phyloP scores from a whole-genome alignment of 1,139 yeast species.

The Arxiozyma slooffiae region DNA sequence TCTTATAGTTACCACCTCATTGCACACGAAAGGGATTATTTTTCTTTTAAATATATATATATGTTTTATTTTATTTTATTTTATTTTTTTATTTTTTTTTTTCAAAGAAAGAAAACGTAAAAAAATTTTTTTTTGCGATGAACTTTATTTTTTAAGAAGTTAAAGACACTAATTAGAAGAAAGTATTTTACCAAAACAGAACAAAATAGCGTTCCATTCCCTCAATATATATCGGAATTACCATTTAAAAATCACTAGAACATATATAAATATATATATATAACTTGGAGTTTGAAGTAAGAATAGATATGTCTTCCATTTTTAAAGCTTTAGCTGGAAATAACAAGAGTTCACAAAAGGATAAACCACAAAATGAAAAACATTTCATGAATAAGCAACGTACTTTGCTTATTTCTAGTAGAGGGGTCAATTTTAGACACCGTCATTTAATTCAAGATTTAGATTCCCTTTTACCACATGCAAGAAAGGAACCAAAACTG shows the following conservation, averaged over 20 bases:
- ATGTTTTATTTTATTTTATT: no score
- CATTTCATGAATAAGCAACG: conserved; percentile 58
- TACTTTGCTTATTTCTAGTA: conserved; percentile 77
- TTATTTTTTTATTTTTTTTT: background rate
- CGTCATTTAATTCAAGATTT: conserved; percentile 87
- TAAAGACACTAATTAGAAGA: no score
- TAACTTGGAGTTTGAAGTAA: no score
- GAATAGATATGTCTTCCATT: conserved; percentile 37
- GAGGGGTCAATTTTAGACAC: conserved; percentile 92
- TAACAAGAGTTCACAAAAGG: conserved; percentile 29
- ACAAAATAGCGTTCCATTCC: background rate
- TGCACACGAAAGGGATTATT: conserved; percentile 8
- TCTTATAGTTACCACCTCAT: background rate
- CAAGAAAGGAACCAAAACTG: conserved; percentile 91
- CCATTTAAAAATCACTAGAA: background rate
- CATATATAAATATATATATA: no score
- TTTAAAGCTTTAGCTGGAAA: conserved; percentile 34
- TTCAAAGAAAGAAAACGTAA: background rate
- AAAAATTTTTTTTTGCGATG: conserved; percentile 8
- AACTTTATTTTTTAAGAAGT: conserved; percentile 4
- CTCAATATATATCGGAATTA: background rate
- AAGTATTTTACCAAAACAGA: background rate
- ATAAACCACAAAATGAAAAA: conserved; percentile 29
- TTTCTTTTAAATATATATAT: no score
- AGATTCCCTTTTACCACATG: conserved; percentile 75